Evolutionary conservation across 2,329 filamentous ascomycete species (phyloP), one percentile per base, ranked within the genome.

Genomic region (Didymella pinodella): DNA sequence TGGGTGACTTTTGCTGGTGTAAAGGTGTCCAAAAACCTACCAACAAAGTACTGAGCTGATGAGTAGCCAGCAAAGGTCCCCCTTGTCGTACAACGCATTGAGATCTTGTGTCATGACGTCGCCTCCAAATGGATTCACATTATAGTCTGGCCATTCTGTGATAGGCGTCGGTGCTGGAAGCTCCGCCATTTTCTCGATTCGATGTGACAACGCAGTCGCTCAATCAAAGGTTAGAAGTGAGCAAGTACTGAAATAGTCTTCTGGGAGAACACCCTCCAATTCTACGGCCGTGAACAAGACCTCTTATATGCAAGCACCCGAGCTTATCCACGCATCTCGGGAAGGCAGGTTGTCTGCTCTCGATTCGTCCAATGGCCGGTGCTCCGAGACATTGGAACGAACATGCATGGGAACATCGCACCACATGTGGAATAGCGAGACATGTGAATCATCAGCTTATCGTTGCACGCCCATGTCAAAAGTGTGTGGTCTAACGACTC

Each of bases 11-110:
- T 16, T 4, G 2, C 11, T 36, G 16, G 6, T 36, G n/a, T 6
- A 3, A 5, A n/a, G 7, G 32, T n/a, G 16, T 16, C 11, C 36
- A 40, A n/a, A 10, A 11, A 40, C 36, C 36, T 63, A 70, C 72
- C 72, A 75, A 56, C 72, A 75, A n/a, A 75, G 57, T 43, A 68
- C 59, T 7, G 70, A 62, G 53, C 68, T 68, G 14, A 65, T 52
- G 41, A 82, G 62, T 50, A 82, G 48, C 80, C 80, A 82, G 28
- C 77, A 80, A 4, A 82, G 59, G 22, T 82, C 79, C 11, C 80
- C 80, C 71, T 82, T 82, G 57, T 82, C 78, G 44, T 82, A 82
- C 0, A 75, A 75, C 1, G 78, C 77, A 60, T 80, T 81, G 52
- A 82, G 70, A 48, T 82, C 76, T 47, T 79, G 75, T 0, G 79